A percentile compares a stretch with the other conserved stretches of the same genome.
Conservation (phyloP, 2,329 filamentous ascomycete genomes). For the Ascocoryne sarcoides region DNA sequence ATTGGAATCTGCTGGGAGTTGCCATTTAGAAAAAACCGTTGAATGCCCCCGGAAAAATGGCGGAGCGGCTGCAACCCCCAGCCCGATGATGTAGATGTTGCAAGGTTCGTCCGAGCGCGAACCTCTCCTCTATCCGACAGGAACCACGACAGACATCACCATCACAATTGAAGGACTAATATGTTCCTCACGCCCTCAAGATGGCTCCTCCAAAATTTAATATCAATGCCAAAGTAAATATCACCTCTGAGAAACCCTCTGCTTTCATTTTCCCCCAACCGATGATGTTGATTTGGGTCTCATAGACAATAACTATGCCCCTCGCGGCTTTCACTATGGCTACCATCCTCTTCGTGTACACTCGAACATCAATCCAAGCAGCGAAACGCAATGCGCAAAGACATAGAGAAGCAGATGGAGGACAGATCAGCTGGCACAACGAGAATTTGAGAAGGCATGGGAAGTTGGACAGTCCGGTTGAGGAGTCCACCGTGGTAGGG, state of each 20-base stretch:
- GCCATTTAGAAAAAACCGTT: no score
- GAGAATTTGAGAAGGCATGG: constrained; percentile 46
- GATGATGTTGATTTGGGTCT: no score
- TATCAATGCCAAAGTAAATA: constrained; percentile 17
- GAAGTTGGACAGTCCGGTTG: constrained; percentile 32
- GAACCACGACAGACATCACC: constrained; percentile 3
- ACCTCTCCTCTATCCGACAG: background rate
- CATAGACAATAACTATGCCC: no score
- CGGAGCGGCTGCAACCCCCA: no score
- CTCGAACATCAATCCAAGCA: constrained; percentile 54
- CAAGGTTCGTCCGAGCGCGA: no score
- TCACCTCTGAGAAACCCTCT: no score
- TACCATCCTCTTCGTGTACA: constrained; percentile 45
- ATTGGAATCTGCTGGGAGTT: no score
- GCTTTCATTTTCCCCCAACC: no score
- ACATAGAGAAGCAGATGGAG: constrained; percentile 48
- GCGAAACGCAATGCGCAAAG: constrained; percentile 57
- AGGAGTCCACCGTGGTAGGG: constrained; percentile 25
- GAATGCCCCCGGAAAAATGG: no score
- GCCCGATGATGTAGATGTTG: no score
- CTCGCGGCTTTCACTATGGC: constrained; percentile 47
- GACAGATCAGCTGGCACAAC: constrained; percentile 44
- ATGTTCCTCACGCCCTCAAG: no score
- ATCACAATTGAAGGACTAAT: no score
- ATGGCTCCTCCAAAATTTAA: constrained; percentile 25